Base-by-base conservation (phyloP, 2,329 filamentous ascomycete genomes). In the Aureobasidium sp. region DNA sequence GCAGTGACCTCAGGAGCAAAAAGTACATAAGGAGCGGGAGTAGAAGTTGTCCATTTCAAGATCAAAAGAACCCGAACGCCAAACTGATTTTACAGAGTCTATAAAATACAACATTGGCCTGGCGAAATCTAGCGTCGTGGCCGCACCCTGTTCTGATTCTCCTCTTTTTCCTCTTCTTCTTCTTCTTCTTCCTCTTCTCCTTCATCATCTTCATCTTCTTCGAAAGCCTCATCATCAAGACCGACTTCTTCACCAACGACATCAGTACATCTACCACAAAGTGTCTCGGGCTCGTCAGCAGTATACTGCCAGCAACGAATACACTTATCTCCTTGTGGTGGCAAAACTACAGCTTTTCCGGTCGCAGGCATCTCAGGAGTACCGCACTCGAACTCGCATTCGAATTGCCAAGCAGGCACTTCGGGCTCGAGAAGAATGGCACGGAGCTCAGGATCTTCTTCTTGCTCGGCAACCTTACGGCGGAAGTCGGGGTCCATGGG, bases 301-400 rank as follows among this genome's bases (percentile, higher is more conserved):
- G 86, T 77, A 67, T 88, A 95, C 57, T 86, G 81, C 93, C 93
- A 98, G 71, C 93, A 98, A 47, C 93, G 77, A 1, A 80, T 77
- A 66, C 93, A 98, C 68, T 97, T 98, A 41, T 76, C 70, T 11
- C 71, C 68, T 12, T 67, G 66, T 0, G 83, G 76, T 8, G 76
- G 70, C 42, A 67, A 56, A 0, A 71, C 63, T 6, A 59, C 29
- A n/a, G 57, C 61, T 12, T 32, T 52, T 12, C 56, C 60, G 34
- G 62, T 58, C 19, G 62, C 67, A 51, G 29, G 54, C 16, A 55
- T 55, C 12, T 56, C 52, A 8, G 54, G 57, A 2, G 64, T 48
- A 17, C 58, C 55, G 7, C 72, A 58, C 37, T 71, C 66, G 41
- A 76, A 70, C n/a, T 68, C 64, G 11, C 67, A 66, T 38, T 66